Percentiles rank a stretch among this genome's conserved stretches.
Conservation (phyloP, 306 rosid genomes). For the Phaseolus lunatus region DNA sequence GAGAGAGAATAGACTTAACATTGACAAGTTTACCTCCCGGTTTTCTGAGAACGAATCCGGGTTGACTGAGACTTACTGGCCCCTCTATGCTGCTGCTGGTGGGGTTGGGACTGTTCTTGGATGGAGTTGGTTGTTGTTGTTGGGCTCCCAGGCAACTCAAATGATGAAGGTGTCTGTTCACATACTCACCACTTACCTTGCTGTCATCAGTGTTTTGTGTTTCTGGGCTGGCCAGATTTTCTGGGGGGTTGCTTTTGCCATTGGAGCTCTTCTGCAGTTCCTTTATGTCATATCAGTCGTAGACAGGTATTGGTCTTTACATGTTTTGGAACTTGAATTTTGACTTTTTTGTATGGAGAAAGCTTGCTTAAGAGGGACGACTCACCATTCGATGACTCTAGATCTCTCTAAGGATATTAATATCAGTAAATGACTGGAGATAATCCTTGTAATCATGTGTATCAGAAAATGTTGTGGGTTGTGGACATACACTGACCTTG, state of each 20-base stretch:
- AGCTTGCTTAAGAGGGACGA: background rate
- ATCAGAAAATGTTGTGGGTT: background rate
- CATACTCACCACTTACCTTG: conserved; percentile 90
- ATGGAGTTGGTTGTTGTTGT: conserved; percentile 82
- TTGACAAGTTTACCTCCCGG: conserved; percentile 62
- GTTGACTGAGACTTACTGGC: conserved; percentile 90
- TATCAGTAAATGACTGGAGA: background rate
- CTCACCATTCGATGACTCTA: background rate
- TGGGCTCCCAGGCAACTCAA: conserved; percentile 77
- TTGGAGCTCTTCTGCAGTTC: conserved; percentile 86
- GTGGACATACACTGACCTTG: background rate
- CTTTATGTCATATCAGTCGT: conserved; percentile 85
- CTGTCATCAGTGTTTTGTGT: conserved; percentile 91
- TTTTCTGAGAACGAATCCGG: conserved; percentile 58
- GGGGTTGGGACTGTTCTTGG: conserved; percentile 93
- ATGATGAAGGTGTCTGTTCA: conserved; percentile 93
- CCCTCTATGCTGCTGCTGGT: conserved; percentile 84
- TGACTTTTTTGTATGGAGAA: background rate
- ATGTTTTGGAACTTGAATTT: background rate
- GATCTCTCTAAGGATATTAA: background rate
- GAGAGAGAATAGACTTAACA: conserved; percentile 70
- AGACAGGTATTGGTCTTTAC: conserved; percentile 68
- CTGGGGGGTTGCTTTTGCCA: conserved; percentile 90
- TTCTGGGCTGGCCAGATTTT: conserved; percentile 84
- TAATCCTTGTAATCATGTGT: background rate